Evolutionary conservation across 768 basidiomycete genomes (phyloP).

Genomic region (Russula earlei): DNA sequence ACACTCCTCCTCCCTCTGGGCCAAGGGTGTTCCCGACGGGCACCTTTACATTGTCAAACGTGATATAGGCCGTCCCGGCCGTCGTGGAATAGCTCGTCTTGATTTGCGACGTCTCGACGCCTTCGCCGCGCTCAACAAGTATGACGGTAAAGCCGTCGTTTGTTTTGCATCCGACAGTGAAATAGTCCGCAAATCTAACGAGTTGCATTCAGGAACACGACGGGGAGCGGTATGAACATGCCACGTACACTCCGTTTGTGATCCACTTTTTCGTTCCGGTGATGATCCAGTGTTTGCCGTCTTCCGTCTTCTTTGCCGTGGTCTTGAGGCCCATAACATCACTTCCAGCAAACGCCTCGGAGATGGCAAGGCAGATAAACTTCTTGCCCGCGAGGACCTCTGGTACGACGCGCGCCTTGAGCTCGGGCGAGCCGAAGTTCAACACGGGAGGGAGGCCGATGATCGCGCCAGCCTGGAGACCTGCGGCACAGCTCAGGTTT

Average conservation of each 20-base stretch:
- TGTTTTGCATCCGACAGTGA: conserved; percentile 67
- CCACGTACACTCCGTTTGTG: conserved; percentile 56
- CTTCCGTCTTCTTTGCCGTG: conserved; percentile 66
- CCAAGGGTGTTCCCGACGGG: conserved; percentile 85
- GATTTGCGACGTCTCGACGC: conserved; percentile 77
- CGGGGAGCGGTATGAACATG: background rate
- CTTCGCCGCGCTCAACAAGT: conserved; percentile 72
- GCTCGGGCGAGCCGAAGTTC: conserved; percentile 63
- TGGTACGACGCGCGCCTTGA: conserved; percentile 46
- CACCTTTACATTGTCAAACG: conserved; percentile 77
- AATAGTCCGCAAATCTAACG: conserved; percentile 38
- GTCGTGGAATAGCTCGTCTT: conserved; percentile 85
- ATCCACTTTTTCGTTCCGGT: conserved; percentile 88
- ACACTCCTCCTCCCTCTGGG: conserved; percentile 62
- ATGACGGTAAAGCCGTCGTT: conserved; percentile 76
- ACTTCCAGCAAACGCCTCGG: conserved; percentile 80
- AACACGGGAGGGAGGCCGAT: conserved; percentile 80
- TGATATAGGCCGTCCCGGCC: conserved; percentile 81
- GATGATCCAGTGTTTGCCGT: conserved; percentile 78
- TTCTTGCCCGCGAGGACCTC: conserved; percentile 67
- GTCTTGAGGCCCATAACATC: conserved; percentile 78
- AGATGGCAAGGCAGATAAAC: conserved; percentile 80
- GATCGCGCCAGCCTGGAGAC: conserved; percentile 64
- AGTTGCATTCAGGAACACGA: background rate
- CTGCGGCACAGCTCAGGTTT: conserved; percentile 23